Evolutionary conservation across 306 rosid species (phyloP).

Genomic region (Castanea sativa): DNA sequence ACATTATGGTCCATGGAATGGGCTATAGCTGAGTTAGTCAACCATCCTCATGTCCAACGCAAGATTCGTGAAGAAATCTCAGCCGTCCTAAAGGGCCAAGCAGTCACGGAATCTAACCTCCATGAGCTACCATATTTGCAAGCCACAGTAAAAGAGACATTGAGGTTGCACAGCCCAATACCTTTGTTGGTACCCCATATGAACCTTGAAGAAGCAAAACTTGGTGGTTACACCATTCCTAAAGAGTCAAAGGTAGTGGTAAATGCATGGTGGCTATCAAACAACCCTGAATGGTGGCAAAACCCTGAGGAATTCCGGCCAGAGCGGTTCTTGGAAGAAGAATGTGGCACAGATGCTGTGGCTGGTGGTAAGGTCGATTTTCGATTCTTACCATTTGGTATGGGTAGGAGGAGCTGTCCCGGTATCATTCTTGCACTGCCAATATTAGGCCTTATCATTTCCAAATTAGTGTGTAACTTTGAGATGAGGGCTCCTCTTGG

Average conservation of each 20-base stretch:
- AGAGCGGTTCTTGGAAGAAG: constrained; percentile 78
- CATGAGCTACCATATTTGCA: constrained; percentile 60
- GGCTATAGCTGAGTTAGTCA: constrained; percentile 87
- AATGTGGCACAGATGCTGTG: constrained; percentile 47
- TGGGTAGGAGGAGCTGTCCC: constrained; percentile 88
- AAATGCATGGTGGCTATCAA: constrained; percentile 90
- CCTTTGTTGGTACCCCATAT: constrained; percentile 87
- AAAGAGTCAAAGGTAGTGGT: constrained; percentile 80
- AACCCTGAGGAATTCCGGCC: constrained; percentile 74
- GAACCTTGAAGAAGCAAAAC: constrained; percentile 80
- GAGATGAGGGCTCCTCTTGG: constrained; percentile 44
- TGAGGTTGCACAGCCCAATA: constrained; percentile 72
- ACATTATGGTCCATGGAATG: constrained; percentile 92
- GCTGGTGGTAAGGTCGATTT: constrained; percentile 75
- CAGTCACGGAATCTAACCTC: constrained; percentile 66
- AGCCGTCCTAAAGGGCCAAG: constrained; percentile 44
- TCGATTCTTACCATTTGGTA: constrained; percentile 72
- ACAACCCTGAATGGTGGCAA: constrained; percentile 79
- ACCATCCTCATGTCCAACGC: constrained; percentile 55
- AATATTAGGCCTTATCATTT: constrained; percentile 59
- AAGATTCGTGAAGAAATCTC: constrained; percentile 68
- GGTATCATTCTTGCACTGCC: constrained; percentile 86
- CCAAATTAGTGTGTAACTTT: constrained; percentile 59
- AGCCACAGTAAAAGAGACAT: constrained; percentile 73
- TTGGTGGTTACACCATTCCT: constrained; percentile 65